Evolutionary conservation across 202 grass and related monocot species (phyloP), one percentile per base, ranked within the genome.

Genomic region (Cymbopogon flexuosus): DNA sequence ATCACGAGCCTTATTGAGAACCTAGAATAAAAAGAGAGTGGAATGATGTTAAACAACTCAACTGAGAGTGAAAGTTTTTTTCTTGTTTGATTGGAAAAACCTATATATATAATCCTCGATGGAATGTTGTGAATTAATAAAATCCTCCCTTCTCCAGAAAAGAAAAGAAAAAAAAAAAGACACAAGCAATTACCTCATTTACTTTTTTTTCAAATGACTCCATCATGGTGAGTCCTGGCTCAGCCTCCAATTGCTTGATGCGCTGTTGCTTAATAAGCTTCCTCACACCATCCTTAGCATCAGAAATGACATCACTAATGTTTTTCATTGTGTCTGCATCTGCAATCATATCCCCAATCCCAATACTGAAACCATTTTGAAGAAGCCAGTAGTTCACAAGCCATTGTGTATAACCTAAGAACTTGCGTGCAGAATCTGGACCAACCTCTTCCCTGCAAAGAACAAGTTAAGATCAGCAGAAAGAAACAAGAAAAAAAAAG

Each of bases 331-430:
- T 91, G 10, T 60, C 59, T 37, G 88, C 84, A 80, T 98, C 95
- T 80, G 92, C 95, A 86, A 95, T 98, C 34, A 83, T 94, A 87
- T 95, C 95, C 3, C 90, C 92, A 64, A 98, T 95, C 69, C 95
- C 90, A 82, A 98, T 91, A 46, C 95, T 98, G 65, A 98, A 98
- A 73, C 84, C 88, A 80, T 81, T 85, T 65, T 98, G 92, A 83
- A 98, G 81, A 56, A 98, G 86, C 95, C 92, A 98, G 78, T 98
- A 98, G 82, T 98, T 98, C 29, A 98, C 92, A 35, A 93, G 90
- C 92, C 95, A 93, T 63, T 98, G 95, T 19, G 92, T 90, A 41
- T 95, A 90, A 36, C 95, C 92, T 83, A 95, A 84, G 86, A 95
- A 98, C 22, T 91, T 94, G 27, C 90, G 76, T 45, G 95, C 92